Evolutionary conservation across 2,329 filamentous ascomycete genomes (phyloP), one percentile per base, ranked within the genome.

Genomic region (Pezicula neosporulosa): DNA sequence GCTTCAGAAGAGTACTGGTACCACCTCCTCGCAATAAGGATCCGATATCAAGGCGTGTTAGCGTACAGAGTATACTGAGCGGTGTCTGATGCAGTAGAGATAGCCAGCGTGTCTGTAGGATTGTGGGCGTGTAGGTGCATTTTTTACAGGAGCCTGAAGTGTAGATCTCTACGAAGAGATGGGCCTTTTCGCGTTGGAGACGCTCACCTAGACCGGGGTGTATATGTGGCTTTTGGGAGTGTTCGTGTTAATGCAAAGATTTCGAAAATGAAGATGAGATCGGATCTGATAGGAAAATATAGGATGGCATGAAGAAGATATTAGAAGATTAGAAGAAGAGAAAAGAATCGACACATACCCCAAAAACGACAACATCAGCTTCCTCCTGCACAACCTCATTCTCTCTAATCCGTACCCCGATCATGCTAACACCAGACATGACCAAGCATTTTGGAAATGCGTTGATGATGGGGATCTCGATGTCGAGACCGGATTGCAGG

Each of bases 11-110:
- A 13, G 36, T 30, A n/a, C 56, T 50, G 36, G 52, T 49, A 59
- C 68, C 66, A 18, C 62, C 66, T 18, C 44, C 44, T 19, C 47
- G 38, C n/a, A 19, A 37, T 8, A 51, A 37, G 24, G 49, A 27
- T 33, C 47, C 44, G n/a, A 53, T 41, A 35, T 50, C 48, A 27
- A 53, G 50, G 7, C 49, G 27, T 27, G 49, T 50, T 16, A 53
- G 30, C 6, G 51, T 43, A 10, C 51, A 51, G 36, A 53, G 48
- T 6, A 48, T 51, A 27, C 51, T 53, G 42, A 53, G 51, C 13
- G 48, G 38, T 9, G 37, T 42, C 21, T 53, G 51, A 21, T 42
- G 51, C 1, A 53, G 30, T 13, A 53, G 28, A 18, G 51, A 51
- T 13, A 36, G 33, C 51, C 51, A 53, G n/a, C 51, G 41, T n/a